A percentile compares a stretch with the other conserved stretches of the same genome.
These are phyloP conservation scores for Peronospora farinosa DNA, from an alignment of 352 stramenopile species.

Conservation along the genomic window DNA sequence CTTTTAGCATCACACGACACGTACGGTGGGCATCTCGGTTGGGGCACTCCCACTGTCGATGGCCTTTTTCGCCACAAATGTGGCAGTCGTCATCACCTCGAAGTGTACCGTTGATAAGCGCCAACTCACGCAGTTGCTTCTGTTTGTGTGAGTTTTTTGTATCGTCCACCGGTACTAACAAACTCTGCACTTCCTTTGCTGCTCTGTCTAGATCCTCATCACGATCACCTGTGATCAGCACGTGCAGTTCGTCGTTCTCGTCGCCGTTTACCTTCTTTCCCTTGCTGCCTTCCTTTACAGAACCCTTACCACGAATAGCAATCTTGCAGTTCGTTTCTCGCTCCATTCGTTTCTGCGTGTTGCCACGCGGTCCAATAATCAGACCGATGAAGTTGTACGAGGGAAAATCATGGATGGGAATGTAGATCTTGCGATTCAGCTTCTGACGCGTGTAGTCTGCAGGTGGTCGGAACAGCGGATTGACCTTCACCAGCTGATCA, in stretches of 20 bases:
- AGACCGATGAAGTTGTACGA: conserved; percentile 99
- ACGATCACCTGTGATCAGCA: conserved; percentile 89
- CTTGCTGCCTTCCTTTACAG: conserved; percentile 95
- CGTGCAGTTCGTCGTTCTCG: conserved; percentile 95
- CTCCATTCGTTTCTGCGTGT: conserved; percentile 99
- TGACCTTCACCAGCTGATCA: conserved; percentile 93
- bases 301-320: conserved; percentile 94
- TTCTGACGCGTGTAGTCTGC: conserved; percentile 90
- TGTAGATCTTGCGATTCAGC: conserved; percentile 94
- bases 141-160: conserved; percentile 96
- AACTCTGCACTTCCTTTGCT: conserved; percentile 82
- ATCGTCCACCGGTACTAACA: conserved; percentile 90
- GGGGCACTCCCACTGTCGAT: conserved; percentile 96
- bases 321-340: conserved; percentile 98
- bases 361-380: conserved; percentile 97
- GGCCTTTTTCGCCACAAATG: conserved; percentile 97
- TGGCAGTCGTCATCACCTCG: conserved; percentile 97
- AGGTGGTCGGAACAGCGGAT: conserved; percentile 84
- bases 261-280: conserved; percentile 89
- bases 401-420: conserved; percentile 96
- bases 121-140: conserved; percentile 96
- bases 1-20: conserved; percentile 14
- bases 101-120: conserved; percentile 98
- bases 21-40: conserved; percentile 71
- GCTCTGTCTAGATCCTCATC: conserved; percentile 84